Evolutionary conservation across 148 eudicot genomes (phyloP), one percentile per base, ranked within the genome.

Genomic region (Oxyria digyna): DNA sequence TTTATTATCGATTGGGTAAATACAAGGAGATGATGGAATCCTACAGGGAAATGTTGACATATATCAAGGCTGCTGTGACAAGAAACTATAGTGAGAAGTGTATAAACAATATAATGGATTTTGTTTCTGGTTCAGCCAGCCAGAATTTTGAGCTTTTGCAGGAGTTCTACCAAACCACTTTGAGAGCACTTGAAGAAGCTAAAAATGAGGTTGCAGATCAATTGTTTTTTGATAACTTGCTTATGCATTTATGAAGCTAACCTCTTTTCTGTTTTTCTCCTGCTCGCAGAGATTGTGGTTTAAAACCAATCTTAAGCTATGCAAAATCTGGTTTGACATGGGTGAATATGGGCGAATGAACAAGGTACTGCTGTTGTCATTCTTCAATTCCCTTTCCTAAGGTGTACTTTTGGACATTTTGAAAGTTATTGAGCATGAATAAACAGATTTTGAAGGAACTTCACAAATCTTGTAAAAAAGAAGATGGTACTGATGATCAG

Each of bases 311-410:
- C 86, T 94, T 40, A 94, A 94, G 91, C 91, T 94, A 67, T 91
- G 99, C 79, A 91, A 94, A 73, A 94, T 94, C 71, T 94, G 97
- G 97, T 94, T 94, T 81, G 99, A 94, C 81, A 94, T 91, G 83
- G 87, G 96, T 15, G 99, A 94, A 75, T 94, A 88, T 84, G 99
- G 99, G 69, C 83, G 97, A 67, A 88, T 91, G 99, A 94, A 79
- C 78, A 94, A 94, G 99, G 99, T 94, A 76, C 48, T 52, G 20
- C n/a, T 9, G n/a, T n/a, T 14, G 41, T 42, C 10, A n/a, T 26
- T 27, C 18, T 11, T 29, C 38, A 59, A 42, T 15, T 67, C 37
- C 38, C 18, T 65, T 64, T 50, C 20, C 38, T 14, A 12, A 59
- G 29, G 38, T 6, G 18, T 29, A 27, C 8, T 31, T 52, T 50